Conservation (phyloP, 805 yeast genomes). For the Yarrowia divulgata region DNA sequence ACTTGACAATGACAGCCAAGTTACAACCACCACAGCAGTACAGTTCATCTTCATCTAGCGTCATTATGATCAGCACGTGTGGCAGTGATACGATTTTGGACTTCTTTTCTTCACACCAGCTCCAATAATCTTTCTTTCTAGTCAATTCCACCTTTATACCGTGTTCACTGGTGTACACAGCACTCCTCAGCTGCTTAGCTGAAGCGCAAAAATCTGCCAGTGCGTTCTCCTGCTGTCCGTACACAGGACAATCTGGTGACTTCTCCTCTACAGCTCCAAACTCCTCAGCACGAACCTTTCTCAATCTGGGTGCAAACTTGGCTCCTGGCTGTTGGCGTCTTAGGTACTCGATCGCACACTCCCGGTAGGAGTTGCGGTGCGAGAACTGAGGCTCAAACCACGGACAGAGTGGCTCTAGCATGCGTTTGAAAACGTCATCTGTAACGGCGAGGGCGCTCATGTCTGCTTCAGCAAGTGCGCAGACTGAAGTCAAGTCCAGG, state of each 20-base stretch:
- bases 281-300: not conserved
- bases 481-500: not conserved
- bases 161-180: not conserved
- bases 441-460: not conserved
- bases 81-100: not conserved
- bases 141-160: not conserved
- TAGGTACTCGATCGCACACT: not conserved
- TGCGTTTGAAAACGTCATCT: not conserved
- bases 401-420: not conserved
- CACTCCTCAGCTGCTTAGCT: not conserved
- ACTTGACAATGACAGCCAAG: not conserved
- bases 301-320: not conserved
- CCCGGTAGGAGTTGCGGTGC: not conserved
- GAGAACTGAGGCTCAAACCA: slow-evolving; percentile 1
- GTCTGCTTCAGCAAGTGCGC: not conserved
- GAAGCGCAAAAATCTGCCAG: not conserved
- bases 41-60: not conserved
- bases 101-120: not conserved
- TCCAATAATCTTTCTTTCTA: not conserved
- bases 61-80: not conserved
- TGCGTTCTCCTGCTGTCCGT: too few species aligned
- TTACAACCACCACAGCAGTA: not conserved
- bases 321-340: slow-evolving; percentile 2
- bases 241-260: too few species aligned
- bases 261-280: not conserved